Percentiles rank a stretch among this genome's conserved stretches.
Conservation (phyloP, 352 stramenopile species). For the Phytopythium boreale region DNA sequence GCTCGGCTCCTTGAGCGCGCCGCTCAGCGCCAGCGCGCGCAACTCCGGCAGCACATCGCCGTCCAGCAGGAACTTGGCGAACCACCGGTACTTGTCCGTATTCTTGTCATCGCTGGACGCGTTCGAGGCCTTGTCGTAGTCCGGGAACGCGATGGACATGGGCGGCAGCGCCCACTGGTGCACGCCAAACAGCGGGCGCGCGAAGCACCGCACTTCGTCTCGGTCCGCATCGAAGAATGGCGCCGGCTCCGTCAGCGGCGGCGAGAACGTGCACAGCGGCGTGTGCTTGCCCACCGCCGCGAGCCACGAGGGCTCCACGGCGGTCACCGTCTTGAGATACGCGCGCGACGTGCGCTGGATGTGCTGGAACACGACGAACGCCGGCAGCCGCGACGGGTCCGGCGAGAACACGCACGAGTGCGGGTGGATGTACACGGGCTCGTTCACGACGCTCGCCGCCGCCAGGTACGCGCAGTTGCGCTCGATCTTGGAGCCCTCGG, state of each 20-base stretch:
- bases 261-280: slow-evolving; percentile 66
- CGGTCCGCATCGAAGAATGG: slow-evolving; percentile 51
- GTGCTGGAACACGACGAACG: slow-evolving; percentile 77
- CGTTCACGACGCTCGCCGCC: slow-evolving; percentile 48
- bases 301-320: slow-evolving; percentile 97
- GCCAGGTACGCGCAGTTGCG: slow-evolving; percentile 79
- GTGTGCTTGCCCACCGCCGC: slow-evolving; percentile 72
- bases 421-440: slow-evolving; percentile 83
- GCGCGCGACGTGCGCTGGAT: slow-evolving; percentile 73
- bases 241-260: slow-evolving; percentile 51
- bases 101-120: slow-evolving; percentile 33
- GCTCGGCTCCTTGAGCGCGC: slow-evolving; percentile 91
- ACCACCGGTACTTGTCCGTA: slow-evolving; percentile 67
- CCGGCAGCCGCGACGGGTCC: slow-evolving; percentile 56
- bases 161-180: slow-evolving; percentile 67
- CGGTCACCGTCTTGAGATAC: slow-evolving; percentile 98
- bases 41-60: slow-evolving; percentile 56
- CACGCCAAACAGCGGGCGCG: slow-evolving; percentile 69
- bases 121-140: slow-evolving; percentile 15
- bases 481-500: slow-evolving; percentile 78
- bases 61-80: slow-evolving; percentile 82
- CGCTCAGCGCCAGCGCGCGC: slow-evolving; percentile 80
- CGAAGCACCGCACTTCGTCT: slow-evolving; percentile 80
- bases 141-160: slow-evolving; percentile 52
- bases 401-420: slow-evolving; percentile 81